phyloP scores from a whole-genome alignment of 1,139 yeast genomes.

The Pichia cactophila region DNA sequence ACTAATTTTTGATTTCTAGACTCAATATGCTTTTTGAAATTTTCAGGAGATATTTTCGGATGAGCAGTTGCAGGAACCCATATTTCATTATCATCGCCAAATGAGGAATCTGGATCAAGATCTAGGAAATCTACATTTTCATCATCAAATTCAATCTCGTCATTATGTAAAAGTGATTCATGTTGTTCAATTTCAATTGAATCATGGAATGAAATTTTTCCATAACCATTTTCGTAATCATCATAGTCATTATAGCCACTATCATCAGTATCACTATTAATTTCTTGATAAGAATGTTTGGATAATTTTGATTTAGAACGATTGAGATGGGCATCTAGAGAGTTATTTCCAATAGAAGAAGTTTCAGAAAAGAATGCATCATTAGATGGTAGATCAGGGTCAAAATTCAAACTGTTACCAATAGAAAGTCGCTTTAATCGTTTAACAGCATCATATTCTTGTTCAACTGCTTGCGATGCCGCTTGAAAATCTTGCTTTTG shows the following conservation, averaged over 20 bases:
- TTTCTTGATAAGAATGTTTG: conserved; percentile 3
- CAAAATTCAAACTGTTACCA: conserved; percentile 46
- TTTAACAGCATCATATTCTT: conserved; percentile 52
- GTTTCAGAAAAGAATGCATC: conserved; percentile 2
- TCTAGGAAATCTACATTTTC: conserved; percentile 17
- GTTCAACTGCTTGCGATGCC: conserved; percentile 35
- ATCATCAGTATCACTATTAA: not conserved
- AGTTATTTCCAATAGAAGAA: not conserved
- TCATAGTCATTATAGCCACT: not conserved
- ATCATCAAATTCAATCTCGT: conserved; percentile 13
- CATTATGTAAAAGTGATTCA: not conserved
- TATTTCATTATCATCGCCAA: conserved; percentile 39
- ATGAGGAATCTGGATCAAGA: conserved; percentile 20
- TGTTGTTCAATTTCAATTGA: conserved; percentile 2
- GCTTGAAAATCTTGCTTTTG: conserved; percentile 26
- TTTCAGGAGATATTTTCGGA: conserved; percentile 90
- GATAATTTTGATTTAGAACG: conserved; percentile 12
- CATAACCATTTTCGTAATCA: conserved; percentile 2
- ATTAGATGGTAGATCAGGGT: conserved; percentile 49
- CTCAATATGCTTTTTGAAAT: conserved; percentile 76
- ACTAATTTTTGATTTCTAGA: conserved; percentile 40
- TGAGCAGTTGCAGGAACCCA: conserved; percentile 97
- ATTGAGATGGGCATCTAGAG: conserved; percentile 1
- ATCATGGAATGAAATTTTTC: not conserved
- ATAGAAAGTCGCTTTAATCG: conserved; percentile 50